A percentile compares a stretch with the other conserved stretches of the same genome.
phyloP scores from a whole-genome alignment of 192 early-diverging fungal genomes.

The Funneliformis mosseae region DNA sequence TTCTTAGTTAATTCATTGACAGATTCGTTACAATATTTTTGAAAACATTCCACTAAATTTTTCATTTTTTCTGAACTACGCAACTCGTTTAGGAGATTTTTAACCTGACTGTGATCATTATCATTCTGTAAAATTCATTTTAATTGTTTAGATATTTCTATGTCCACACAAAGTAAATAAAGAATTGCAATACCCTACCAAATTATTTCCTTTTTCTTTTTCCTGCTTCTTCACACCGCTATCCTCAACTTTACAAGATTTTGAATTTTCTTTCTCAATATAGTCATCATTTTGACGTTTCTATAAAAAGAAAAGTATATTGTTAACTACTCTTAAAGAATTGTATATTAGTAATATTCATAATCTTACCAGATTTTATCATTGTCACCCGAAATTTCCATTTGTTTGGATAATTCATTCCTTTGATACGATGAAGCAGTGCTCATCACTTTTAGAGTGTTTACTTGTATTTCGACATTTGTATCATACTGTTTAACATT shows the following conservation, averaged over 20 bases:
- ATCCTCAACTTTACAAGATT: too few species aligned
- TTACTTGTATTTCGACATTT: slow-evolving; percentile 15
- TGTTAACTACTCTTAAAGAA: background rate
- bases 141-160: too few species aligned
- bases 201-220: too few species aligned
- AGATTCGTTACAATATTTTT: slow-evolving; percentile 19
- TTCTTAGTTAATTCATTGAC: slow-evolving; percentile 8
- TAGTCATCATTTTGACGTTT: background rate
- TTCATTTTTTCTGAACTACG: background rate
- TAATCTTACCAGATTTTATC: background rate
- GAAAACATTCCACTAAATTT: slow-evolving; percentile 7
- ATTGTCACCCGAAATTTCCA: background rate
- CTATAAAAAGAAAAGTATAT: background rate
- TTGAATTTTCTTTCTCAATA: too few species aligned
- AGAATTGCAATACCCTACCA: too few species aligned
- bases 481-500: slow-evolving; percentile 9
- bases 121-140: slow-evolving; percentile 27
- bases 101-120: slow-evolving; percentile 9
- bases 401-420: background rate
- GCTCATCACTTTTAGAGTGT: background rate
- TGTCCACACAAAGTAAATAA: too few species aligned
- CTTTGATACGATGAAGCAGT: background rate
- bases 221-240: too few species aligned
- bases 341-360: background rate
- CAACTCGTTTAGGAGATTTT: slow-evolving; percentile 26